phyloP scores from a whole-genome alignment of 2,329 filamentous ascomycete genomes.

The Botrytis paeoniae region DNA sequence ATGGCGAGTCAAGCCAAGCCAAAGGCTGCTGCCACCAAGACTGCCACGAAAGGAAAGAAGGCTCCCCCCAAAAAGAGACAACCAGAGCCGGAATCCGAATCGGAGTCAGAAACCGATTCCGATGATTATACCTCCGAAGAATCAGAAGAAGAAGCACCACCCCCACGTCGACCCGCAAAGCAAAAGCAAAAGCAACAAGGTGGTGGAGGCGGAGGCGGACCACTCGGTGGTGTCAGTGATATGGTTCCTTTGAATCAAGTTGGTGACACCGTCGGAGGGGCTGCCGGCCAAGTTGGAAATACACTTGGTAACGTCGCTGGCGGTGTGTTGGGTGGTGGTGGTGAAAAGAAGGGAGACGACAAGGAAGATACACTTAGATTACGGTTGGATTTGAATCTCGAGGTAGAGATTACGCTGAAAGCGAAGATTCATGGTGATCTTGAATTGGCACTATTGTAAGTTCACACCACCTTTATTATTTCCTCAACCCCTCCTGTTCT shows the following conservation, averaged over 20 bases:
- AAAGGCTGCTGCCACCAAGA: constrained; percentile 14
- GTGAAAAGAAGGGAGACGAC: constrained; percentile 31
- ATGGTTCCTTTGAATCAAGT: constrained; percentile 18
- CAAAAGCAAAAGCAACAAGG: constrained; percentile 16
- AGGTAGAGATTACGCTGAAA: constrained; percentile 77
- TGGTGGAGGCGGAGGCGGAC: constrained; percentile 13
- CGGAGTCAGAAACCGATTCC: constrained; percentile 9
- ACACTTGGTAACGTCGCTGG: constrained; percentile 16
- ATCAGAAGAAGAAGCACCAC: constrained; percentile 15
- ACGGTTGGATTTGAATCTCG: constrained; percentile 70
- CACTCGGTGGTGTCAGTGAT: constrained; percentile 15
- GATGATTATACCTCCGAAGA: constrained; percentile 17
- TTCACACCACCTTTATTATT: constrained; percentile 14
- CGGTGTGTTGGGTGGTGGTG: constrained; percentile 1
- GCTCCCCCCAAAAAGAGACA: constrained; percentile 13
- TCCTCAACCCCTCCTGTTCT: constrained; percentile 12
- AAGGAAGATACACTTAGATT: constrained; percentile 58
- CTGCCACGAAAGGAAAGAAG: constrained; percentile 15
- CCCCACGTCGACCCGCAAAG: constrained; percentile 13
- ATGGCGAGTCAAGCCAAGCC: constrained; percentile 17
- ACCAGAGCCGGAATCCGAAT: constrained; percentile 10
- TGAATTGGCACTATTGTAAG: constrained; percentile 51
- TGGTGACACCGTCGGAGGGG: constrained; percentile 12
- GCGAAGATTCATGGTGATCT: constrained; percentile 80
- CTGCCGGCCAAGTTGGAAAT: constrained; percentile 13